A percentile compares a stretch with the other conserved stretches of the same genome.
Evolutionary conservation across 768 basidiomycete species (phyloP).

Genomic region (Suillus paluster): DNA sequence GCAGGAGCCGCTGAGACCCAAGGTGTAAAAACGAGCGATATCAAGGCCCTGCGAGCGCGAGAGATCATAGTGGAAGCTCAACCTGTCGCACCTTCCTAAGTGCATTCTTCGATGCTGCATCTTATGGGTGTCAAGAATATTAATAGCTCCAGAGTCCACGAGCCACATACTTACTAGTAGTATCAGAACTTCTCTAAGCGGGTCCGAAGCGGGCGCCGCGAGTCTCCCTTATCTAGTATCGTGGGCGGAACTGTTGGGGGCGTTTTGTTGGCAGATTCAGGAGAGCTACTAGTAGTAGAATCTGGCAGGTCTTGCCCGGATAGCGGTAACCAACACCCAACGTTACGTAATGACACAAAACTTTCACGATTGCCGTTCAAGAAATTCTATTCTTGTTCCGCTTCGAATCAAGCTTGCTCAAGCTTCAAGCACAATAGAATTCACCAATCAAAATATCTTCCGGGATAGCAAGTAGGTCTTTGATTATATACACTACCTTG

Average conservation of each 20-base stretch:
- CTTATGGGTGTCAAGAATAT: background rate
- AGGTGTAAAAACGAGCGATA: background rate
- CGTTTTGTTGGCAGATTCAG: background rate
- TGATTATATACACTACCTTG: no score
- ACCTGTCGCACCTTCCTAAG: background rate
- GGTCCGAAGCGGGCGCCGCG: background rate
- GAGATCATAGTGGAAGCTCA: background rate
- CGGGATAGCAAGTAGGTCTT: no score
- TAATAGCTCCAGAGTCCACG: background rate
- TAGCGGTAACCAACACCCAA: no score
- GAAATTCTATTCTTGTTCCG: no score
- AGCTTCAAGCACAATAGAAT: no score
- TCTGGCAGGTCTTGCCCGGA: background rate
- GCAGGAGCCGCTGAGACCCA: background rate
- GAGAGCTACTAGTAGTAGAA: background rate
- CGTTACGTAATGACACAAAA: no score
- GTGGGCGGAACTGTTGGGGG: background rate
- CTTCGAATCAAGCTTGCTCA: no score
- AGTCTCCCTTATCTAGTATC: background rate
- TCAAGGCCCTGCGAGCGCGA: background rate
- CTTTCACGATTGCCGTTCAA: no score
- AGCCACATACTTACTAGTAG: background rate
- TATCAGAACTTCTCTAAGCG: background rate
- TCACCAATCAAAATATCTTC: no score
- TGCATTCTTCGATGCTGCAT: background rate